These are phyloP conservation scores for Helicostylum pulchrum DNA, from an alignment of 192 early-diverging fungal species.

Conservation along the genomic window DNA sequence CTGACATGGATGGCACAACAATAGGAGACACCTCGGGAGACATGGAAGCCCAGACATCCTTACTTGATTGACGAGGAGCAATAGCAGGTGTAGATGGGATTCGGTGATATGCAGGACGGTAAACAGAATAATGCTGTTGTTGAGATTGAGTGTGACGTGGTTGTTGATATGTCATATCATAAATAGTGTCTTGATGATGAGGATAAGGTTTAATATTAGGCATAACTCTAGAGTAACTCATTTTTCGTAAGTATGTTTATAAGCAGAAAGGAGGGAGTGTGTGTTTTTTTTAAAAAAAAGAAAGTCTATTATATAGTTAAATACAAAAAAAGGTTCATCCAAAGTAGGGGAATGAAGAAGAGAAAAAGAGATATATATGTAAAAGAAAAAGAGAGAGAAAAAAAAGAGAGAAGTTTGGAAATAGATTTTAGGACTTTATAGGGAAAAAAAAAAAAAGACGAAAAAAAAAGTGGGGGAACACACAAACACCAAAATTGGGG, in stretches of 20 bases:
- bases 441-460: no score
- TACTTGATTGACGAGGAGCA: constrained; percentile 3
- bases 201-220: constrained; percentile 20
- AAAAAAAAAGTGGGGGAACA: neutral
- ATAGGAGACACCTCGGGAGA: constrained; percentile 18
- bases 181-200: constrained; percentile 13
- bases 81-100: constrained; percentile 7
- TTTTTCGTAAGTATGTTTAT: no score
- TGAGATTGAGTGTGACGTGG: neutral
- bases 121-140: constrained; percentile 4
- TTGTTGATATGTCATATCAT: neutral
- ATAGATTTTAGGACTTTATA: neutral
- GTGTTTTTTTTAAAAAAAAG: constrained; percentile 4
- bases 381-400: neutral
- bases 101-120: constrained; percentile 18
- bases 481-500: constrained; percentile 7
- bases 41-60: constrained; percentile 2
- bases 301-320: neutral
- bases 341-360: constrained; percentile 1
- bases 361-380: neutral
- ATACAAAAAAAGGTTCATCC: neutral
- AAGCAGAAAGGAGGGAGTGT: no score
- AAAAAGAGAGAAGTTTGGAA: neutral
- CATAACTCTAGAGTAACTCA: constrained; percentile 20
- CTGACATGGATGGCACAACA: constrained; percentile 18